Evolutionary conservation across 2,329 filamentous ascomycete species (phyloP), one percentile per base, ranked within the genome.

Genomic region (Raffaelea albimanens): DNA sequence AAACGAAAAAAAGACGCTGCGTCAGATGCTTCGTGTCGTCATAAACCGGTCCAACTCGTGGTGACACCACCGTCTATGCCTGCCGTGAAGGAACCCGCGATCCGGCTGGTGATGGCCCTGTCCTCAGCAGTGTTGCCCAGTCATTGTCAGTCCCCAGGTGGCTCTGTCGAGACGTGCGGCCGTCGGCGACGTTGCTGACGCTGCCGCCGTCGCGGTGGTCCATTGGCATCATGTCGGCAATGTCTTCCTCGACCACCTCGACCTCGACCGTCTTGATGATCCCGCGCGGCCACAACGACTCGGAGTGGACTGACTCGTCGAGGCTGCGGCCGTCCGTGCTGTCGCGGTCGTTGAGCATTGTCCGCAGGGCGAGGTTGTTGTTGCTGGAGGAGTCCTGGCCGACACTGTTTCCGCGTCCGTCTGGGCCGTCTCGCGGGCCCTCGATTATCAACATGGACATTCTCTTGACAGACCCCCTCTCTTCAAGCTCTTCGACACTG

Each of bases 201-300:
- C n/a, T n/a, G n/a, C n/a, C n/a, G n/a, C n/a, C n/a, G n/a, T n/a
- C n/a, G n/a, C n/a, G n/a, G n/a, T n/a, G n/a, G n/a, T n/a, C n/a
- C n/a, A n/a, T n/a, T n/a, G 50, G 50, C 10, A 55, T 50, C 14
- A 59, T 23, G 21, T 61, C 55, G 18, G 56, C 48, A 38, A 58
- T 59, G 38, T 59, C 55, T 53, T 66, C 63, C 49, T 65, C 58
- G 4, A 60, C 52, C 2, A 66, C 60, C 51, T 65, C 59, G 13
- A 66, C 60, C 39, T 61, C 63, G 21, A 66, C 63, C 2, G 63
- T 65, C 56, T 66, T 66, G 53, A 65, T 64, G 49, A 66, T 66
- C 18, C 63, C 61, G 19, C 58, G 52, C 1, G 63, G 59, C 63
- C 61, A 65, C 13, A 52, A 52, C 5, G 44, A 51, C 11, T 56